Conservation (phyloP, 202 grass and related monocot species). For the Zoysia matrella region DNA sequence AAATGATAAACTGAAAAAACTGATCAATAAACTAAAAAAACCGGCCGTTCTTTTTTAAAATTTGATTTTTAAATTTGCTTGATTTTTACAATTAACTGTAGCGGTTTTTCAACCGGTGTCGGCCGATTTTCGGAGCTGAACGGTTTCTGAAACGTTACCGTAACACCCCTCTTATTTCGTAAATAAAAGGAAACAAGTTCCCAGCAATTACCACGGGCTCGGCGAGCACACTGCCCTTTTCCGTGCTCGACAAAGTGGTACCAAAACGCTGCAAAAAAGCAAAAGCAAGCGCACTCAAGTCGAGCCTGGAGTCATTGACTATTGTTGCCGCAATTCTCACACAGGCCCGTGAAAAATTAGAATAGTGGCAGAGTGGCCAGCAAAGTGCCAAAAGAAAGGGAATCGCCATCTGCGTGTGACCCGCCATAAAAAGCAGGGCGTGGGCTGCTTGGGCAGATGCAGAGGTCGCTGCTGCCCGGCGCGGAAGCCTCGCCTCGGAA, state of each 20-base stretch:
- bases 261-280: conserved; percentile 56
- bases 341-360: conserved; percentile 28
- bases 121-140: too few species aligned
- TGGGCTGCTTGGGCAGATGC: too few species aligned
- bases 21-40: too few species aligned
- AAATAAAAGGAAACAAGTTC: too few species aligned
- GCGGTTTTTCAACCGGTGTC: too few species aligned
- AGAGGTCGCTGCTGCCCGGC: too few species aligned
- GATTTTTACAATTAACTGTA: too few species aligned
- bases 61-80: too few species aligned
- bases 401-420: conserved; percentile 46
- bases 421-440: conserved; percentile 66
- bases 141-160: too few species aligned
- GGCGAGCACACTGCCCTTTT: conserved; percentile 1
- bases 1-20: too few species aligned
- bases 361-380: conserved; percentile 40
- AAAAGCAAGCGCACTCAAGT: conserved; percentile 40
- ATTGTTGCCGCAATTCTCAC: conserved; percentile 33
- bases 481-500: background rate
- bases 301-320: conserved; percentile 31
- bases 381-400: conserved; percentile 80
- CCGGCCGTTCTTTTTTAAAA: too few species aligned
- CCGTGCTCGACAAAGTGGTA: conserved; percentile 48
- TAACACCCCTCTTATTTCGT: too few species aligned
- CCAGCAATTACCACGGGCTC: background rate